phyloP scores from a whole-genome alignment of 192 early-diverging fungal genomes.

The Podila horticola region DNA sequence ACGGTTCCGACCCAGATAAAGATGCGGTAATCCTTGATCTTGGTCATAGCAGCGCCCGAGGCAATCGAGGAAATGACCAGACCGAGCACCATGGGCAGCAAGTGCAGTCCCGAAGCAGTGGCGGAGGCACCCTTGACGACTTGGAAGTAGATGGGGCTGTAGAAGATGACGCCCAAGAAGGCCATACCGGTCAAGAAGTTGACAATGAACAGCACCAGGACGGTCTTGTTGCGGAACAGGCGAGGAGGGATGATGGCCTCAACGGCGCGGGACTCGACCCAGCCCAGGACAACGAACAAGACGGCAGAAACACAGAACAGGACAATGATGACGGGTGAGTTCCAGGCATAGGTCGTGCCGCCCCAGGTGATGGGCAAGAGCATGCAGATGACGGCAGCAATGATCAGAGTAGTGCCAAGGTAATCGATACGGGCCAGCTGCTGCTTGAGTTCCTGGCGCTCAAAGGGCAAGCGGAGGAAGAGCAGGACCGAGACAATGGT shows the following conservation, averaged over 20 bases:
- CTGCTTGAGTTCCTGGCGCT: constrained; percentile 58
- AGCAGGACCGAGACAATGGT: constrained; percentile 65
- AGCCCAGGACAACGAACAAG: constrained; percentile 61
- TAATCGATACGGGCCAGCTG: constrained; percentile 79
- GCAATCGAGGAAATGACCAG: constrained; percentile 74
- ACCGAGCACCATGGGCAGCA: constrained; percentile 78
- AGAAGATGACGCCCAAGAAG: constrained; percentile 73
- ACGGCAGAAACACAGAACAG: constrained; percentile 59
- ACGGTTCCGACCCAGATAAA: constrained; percentile 70
- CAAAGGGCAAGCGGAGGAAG: constrained; percentile 67
- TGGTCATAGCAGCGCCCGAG: constrained; percentile 69
- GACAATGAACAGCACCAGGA: constrained; percentile 64
- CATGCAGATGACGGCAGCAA: constrained; percentile 63
- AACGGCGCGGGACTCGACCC: constrained; percentile 71
- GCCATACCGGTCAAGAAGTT: constrained; percentile 72
- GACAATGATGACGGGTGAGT: constrained; percentile 64
- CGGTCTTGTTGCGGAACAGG: constrained; percentile 68
- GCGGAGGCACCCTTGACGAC: constrained; percentile 78
- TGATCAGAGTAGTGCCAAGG: constrained; percentile 60
- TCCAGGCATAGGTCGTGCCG: constrained; percentile 78
- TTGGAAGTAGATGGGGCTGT: constrained; percentile 83
- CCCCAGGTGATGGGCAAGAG: constrained; percentile 79
- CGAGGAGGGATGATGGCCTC: constrained; percentile 80
- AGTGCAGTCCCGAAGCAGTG: constrained; percentile 75
- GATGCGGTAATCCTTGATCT: constrained; percentile 67